Percentiles rank a stretch among this genome's conserved stretches.
These are phyloP conservation scores for Bondarzewia mesenterica DNA, from an alignment of 1,284 basidiomycete species.

Conservation along the genomic window DNA sequence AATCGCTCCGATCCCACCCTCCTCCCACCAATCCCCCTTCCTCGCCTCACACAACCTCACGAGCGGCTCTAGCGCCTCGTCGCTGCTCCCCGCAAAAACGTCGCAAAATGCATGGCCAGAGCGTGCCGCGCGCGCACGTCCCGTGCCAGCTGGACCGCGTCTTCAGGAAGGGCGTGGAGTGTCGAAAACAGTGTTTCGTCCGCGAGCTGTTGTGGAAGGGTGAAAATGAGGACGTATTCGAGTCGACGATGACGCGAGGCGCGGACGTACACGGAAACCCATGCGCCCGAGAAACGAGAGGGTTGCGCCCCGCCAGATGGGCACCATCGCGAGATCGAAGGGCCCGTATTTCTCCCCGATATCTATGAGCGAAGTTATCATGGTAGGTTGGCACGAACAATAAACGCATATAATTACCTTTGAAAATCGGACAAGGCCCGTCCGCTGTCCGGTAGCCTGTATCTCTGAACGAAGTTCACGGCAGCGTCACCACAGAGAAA, in stretches of 20 bases:
- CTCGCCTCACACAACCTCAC: conserved; percentile 21
- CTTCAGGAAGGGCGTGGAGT: conserved; percentile 18
- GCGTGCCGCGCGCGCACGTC: conserved; percentile 26
- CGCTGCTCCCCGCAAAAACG: conserved; percentile 28
- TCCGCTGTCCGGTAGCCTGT: conserved; percentile 22
- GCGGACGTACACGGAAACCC: conserved; percentile 20
- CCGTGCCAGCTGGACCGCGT: conserved; percentile 16
- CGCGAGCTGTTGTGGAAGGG: conserved; percentile 8
- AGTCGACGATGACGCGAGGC: not conserved
- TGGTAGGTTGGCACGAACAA: not conserved
- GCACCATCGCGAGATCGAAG: conserved; percentile 26
- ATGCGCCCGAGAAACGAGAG: conserved; percentile 21
- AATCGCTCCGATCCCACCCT: conserved; percentile 25
- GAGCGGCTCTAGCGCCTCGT: conserved; percentile 28
- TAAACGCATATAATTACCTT: conserved; percentile 14
- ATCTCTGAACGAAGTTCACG: conserved; percentile 16
- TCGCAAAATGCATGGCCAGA: conserved; percentile 33
- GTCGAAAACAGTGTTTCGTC: conserved; percentile 11
- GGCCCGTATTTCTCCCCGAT: conserved; percentile 25
- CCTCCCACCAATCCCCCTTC: conserved; percentile 20
- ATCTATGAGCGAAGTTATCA: conserved; percentile 15
- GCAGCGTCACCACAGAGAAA: not conserved
- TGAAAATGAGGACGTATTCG: not conserved
- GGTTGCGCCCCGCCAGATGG: conserved; percentile 27
- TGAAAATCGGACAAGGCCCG: conserved; percentile 24